phyloP scores from a whole-genome alignment of 2,329 filamentous ascomycete species.

The Pyrenochaeta sp. region DNA sequence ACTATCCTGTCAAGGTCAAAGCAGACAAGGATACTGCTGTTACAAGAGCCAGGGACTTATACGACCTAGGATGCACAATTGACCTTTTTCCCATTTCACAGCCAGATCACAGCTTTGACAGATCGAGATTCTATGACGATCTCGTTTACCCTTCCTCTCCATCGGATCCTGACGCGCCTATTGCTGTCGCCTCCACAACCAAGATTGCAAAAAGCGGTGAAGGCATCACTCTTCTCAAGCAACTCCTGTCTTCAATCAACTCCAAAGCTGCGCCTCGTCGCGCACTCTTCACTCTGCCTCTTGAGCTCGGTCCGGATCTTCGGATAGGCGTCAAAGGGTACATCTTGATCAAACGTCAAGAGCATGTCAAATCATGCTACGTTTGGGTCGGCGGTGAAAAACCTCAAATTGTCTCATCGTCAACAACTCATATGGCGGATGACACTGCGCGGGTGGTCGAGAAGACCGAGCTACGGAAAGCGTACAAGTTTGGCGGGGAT shows the following conservation, averaged over 20 bases:
- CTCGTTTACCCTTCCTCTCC: slow-evolving; percentile 81
- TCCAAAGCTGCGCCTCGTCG: slow-evolving; percentile 88
- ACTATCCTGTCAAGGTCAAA: slow-evolving; percentile 78
- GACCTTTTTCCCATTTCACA: slow-evolving; percentile 89
- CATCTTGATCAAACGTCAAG: slow-evolving; percentile 84
- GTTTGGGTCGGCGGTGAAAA: slow-evolving; percentile 88
- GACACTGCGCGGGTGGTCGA: slow-evolving; percentile 80
- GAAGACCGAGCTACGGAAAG: slow-evolving; percentile 83
- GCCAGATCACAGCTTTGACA: slow-evolving; percentile 76
- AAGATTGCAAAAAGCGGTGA: slow-evolving; percentile 73
- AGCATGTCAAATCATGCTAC: slow-evolving; percentile 81
- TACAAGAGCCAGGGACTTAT: slow-evolving; percentile 90
- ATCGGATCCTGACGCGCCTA: slow-evolving; percentile 71
- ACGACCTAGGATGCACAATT: slow-evolving; percentile 89
- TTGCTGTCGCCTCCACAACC: slow-evolving; percentile 60
- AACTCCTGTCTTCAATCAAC: slow-evolving; percentile 85
- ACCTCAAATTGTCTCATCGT: slow-evolving; percentile 77
- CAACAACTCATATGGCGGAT: slow-evolving; percentile 77
- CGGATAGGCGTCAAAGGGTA: slow-evolving; percentile 93
- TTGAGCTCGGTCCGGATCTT: slow-evolving; percentile 85
- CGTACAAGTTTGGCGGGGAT: slow-evolving; percentile 94
- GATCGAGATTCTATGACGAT: slow-evolving; percentile 91
- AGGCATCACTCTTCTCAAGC: slow-evolving; percentile 79
- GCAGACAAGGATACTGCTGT: slow-evolving; percentile 76
- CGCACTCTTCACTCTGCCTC: slow-evolving; percentile 83